These are phyloP conservation scores for Leptodermis oblonga DNA, from an alignment of 257 asterid genomes.

Conservation along the genomic window DNA sequence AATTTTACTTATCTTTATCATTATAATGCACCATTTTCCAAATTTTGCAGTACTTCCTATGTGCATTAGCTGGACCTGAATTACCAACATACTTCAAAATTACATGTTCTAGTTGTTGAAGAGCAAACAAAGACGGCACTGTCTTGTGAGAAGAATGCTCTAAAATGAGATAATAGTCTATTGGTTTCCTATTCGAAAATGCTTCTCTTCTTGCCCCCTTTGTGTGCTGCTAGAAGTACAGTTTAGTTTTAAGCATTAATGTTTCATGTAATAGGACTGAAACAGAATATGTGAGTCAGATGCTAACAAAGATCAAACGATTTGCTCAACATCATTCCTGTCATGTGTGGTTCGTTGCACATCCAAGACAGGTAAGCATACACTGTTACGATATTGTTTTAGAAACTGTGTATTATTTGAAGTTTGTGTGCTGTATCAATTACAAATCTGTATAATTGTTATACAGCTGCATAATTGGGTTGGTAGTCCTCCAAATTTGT, in stretches of 20 bases:
- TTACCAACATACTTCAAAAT: neutral
- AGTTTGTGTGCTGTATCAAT: constrained; percentile 3
- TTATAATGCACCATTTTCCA: neutral
- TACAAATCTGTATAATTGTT: constrained; percentile 16
- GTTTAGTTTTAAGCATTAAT: neutral
- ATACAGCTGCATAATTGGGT: constrained; percentile 77
- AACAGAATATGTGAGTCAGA: constrained; percentile 94
- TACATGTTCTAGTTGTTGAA: neutral
- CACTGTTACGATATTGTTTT: constrained; percentile 1
- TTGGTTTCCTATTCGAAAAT: neutral
- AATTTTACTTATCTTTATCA: neutral
- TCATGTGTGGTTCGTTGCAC: constrained; percentile 99
- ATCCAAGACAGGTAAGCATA: constrained; percentile 83
- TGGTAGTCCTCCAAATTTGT: constrained; percentile 82
- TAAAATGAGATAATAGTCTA: neutral
- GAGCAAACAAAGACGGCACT: too few relatives aligned
- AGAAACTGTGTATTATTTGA: neutral
- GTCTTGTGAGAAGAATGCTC: neutral
- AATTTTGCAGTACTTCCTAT: neutral
- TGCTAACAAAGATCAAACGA: constrained; percentile 88
- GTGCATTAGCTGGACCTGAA: neutral
- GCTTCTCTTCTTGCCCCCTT: constrained; percentile 1
- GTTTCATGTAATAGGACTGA: constrained; percentile 66
- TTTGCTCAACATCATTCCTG: constrained; percentile 96
- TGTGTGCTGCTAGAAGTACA: neutral